Conservation (phyloP, 257 asterid genomes). For the Solanum neorickii region DNA sequence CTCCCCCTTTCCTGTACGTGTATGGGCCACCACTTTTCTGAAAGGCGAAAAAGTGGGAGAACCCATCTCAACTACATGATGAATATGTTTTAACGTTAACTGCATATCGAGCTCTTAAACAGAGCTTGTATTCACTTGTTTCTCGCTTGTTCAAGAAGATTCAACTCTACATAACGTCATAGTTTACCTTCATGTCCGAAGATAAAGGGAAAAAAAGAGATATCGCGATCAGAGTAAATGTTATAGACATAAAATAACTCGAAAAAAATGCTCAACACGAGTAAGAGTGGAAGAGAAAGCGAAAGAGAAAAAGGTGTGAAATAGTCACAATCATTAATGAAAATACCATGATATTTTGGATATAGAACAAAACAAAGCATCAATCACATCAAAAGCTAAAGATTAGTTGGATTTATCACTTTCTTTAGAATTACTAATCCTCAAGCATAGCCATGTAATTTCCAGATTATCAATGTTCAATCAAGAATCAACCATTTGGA, state of each 20-base stretch:
- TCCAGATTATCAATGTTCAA: background rate
- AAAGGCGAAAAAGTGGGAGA: background rate
- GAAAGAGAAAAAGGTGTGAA: background rate
- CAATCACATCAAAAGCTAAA: background rate
- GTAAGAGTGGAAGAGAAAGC: background rate
- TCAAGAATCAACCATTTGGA: background rate
- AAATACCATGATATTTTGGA: background rate
- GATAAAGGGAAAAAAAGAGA: background rate
- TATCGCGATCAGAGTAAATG: accelerated
- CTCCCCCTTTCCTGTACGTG: background rate
- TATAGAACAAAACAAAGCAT: background rate
- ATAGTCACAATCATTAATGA: background rate
- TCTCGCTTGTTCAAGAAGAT: background rate
- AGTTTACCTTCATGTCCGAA: accelerated
- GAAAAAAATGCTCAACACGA: background rate
- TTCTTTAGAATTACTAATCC: background rate
- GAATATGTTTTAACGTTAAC: background rate
- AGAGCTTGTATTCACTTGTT: background rate
- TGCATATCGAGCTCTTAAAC: background rate
- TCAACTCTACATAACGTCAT: background rate
- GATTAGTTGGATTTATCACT: background rate
- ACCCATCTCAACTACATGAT: background rate
- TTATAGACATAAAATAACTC: background rate
- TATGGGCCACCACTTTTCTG: background rate
- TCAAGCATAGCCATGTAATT: background rate